Base-by-base conservation (phyloP, 2,329 filamentous ascomycete species). In the Ophiostoma himal-ulmi region DNA sequence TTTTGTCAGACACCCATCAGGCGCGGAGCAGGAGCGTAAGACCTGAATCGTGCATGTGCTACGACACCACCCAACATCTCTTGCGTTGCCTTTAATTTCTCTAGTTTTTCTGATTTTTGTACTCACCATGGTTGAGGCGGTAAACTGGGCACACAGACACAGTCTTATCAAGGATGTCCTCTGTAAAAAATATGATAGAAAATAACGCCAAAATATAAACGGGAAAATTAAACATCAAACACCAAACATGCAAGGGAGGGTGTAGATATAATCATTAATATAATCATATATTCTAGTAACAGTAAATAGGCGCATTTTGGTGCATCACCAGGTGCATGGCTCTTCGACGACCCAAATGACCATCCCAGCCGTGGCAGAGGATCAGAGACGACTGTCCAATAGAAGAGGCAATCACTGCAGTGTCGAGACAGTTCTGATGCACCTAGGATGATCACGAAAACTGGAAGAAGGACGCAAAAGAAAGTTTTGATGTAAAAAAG, bases 1-100 rank as follows among this genome's bases (percentile, higher is more conserved):
- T 6, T 26, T 22, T 57, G 30, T 26, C 10, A 26, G 11, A 10
- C 22, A 26, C n/a, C 52, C n/a, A 57, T 22, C 20, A 48, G 20
- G 13, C 48, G 48, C n/a, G 52, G 52, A 57, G 34, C 34, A 64
- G 60, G 34, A 37, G 34, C 60, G 20, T 17, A 64, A 37, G 60
- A 22, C 60, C 60, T 34, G 60, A 64, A 64, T 22, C 60, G 34
- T 64, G 30, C 34, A 64, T 64, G 34, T 37, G 34, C 60, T 62
- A 36, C 48, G 7, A 54, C 60, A 17, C 22, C 17, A 6, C 22
- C 8, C 44, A 48, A 17, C 14, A 44, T 44, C 11, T 11, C 14
- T 44, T 14, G 11, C 39, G 11, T 17, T 44, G 13, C 52, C 20
- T n/a, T 13, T 22, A 3, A 36, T 11, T 39, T 11, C 37, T 39